Base-by-base conservation (phyloP, 2,329 filamentous ascomycete genomes). In the Nakataea oryzae region DNA sequence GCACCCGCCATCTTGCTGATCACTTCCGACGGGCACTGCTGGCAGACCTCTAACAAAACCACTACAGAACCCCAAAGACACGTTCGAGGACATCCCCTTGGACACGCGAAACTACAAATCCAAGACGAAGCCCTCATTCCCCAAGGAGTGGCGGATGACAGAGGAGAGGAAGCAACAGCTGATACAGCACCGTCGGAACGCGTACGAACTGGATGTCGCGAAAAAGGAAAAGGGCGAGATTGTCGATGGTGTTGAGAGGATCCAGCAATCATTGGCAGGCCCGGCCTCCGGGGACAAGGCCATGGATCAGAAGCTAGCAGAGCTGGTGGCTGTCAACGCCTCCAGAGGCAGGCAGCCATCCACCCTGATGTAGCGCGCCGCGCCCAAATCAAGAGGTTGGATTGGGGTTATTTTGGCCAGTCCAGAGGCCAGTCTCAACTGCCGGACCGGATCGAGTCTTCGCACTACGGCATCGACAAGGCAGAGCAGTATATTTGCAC, bases 1-100 rank as follows among this genome's bases (percentile, higher is more conserved):
- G 21, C 7, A 47, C 21, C 21, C 41, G 7, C 17, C 34, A 17
- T 41, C 34, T 4, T 41, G 12, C 1, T 7, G 14, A 47, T n/a
- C 41, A n/a, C 34, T n/a, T 21, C 21, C 21, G 17, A n/a, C n/a
- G 41, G 17, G 17, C 41, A 47, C n/a, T 47, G 41, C 2, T n/a
- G 21, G 41, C 41, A 50, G n/a, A 24, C 41, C 41, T 3, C 21
- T 50, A 13, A 50, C 41, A n/a, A 50, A 7, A 17, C 13, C 4
- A 28, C 24, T 55, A 27, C 72, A 86, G 79, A 88, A 96, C 71
- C 79, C 82, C 28, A 83, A 78, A 50, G 93, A 99, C 68, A 89
- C 84, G 13, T 97, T 97, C 70, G 87, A 87, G 66, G 95, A 99
- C 72, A 77, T 99, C 32, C 93, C 95, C 2, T 82, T 97, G 59